Base-by-base conservation (phyloP, 257 asterid genomes). In the Solanum chaucha region DNA sequence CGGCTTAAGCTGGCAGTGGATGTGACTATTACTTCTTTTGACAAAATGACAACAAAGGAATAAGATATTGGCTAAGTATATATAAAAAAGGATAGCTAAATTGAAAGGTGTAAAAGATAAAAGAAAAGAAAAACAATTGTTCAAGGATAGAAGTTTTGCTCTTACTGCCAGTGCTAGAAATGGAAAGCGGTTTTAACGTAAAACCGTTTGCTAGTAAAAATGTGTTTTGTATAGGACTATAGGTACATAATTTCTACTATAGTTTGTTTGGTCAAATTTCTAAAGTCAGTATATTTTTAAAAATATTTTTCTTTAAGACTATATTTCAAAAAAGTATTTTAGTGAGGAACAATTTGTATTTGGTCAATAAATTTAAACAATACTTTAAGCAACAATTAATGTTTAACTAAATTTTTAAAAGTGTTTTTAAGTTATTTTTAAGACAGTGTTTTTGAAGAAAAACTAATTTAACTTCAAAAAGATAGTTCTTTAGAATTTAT, bases 281-380 rank as follows among this genome's bases (percentile, higher is more conserved):
- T 20, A 58, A 58, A 58, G 9, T 55, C 1, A 0, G 2, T 1
- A 3, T 20, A 8, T 58, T 58, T 58, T 3, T 0, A n/a, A 2
- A n/a, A 46, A 46, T 2, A 2, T 40, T 40, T 40, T 2, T 28
- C 28, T 40, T 40, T 2, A 40, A 40, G 1, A 40, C 46, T 40
- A 3, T 38, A 0, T 41, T 10, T 10, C 13, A 0, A 10, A 41
- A 41, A 3, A 41, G 48, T 41, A 10, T 13, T n/a, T 64, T 64
- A 1, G 1, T 4, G 15, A n/a, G 17, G 2, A n/a, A 9, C 1
- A 4, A 0, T n/a, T n/a, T n/a, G 3, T 64, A 0, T n/a, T 10
- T 59, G 2, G 5, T 2, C 13, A 59, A 22, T 3, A 59, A 8
- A 22, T 59, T 59, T 61, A 22, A 61, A 61, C 2, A n/a, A 22